phyloP scores from a whole-genome alignment of 257 asterid genomes.

The Cruciata laevipes region DNA sequence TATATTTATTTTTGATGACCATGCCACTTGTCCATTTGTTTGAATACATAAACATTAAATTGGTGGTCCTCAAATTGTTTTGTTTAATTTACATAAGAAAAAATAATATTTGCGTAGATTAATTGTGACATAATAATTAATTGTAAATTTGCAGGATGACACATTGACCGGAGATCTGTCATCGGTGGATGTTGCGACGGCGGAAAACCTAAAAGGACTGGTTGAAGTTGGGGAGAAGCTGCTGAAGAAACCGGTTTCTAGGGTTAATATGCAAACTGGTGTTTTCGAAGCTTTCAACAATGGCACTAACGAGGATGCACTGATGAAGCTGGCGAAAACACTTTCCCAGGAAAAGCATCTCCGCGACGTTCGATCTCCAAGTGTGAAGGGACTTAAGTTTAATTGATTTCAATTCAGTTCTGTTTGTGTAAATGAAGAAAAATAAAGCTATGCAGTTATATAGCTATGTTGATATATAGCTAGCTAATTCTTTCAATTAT shows the following conservation, averaged over 20 bases:
- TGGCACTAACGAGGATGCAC: slow-evolving; percentile 33
- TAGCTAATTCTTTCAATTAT: background rate
- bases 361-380: slow-evolving; percentile 7
- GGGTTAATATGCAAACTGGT: slow-evolving; percentile 35
- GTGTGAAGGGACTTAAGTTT: background rate
- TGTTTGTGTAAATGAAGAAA: background rate
- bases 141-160: slow-evolving; percentile 25
- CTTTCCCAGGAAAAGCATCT: slow-evolving; percentile 12
- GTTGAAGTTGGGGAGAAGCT: slow-evolving; percentile 28
- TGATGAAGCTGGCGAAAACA: slow-evolving; percentile 19
- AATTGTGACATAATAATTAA: background rate
- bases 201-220: slow-evolving; percentile 30
- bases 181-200: slow-evolving; percentile 36
- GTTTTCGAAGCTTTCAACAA: slow-evolving; percentile 16
- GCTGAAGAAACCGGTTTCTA: slow-evolving; percentile 37
- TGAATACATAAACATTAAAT: background rate
- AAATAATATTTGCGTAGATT: too few species aligned
- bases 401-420: background rate
- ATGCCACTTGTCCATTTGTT: background rate
- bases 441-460: background rate
- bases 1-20: background rate
- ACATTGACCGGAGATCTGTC: slow-evolving; percentile 26
- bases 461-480: background rate
- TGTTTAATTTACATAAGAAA: too few species aligned
- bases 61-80: background rate